These are phyloP conservation scores for Coffea humblotiana DNA, from an alignment of 305 asterid genomes.

Conservation along the genomic window DNA sequence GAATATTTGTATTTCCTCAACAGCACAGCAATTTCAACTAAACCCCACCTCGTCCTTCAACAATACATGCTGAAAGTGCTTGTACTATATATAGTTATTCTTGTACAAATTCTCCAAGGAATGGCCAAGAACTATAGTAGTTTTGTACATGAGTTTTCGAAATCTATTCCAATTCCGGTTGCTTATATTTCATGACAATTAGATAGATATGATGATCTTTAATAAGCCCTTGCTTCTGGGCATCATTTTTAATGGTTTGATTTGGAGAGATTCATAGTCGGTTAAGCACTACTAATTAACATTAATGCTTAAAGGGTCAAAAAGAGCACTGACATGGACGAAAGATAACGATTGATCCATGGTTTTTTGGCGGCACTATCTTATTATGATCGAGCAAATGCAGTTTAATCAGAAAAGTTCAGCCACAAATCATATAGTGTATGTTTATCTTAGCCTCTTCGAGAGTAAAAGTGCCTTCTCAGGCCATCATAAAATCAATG, in stretches of 20 bases:
- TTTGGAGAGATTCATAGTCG: neutral
- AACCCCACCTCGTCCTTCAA: neutral
- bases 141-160: neutral
- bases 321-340: neutral
- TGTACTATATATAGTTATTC: neutral
- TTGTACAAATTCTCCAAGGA: neutral
- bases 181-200: neutral
- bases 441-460: slow-evolving; percentile 3
- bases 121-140: neutral
- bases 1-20: neutral
- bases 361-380: slow-evolving; percentile 12
- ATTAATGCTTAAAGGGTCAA: slow-evolving; percentile 1
- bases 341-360: neutral
- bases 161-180: neutral
- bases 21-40: neutral
- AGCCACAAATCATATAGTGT: neutral
- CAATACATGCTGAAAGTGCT: neutral
- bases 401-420: neutral
- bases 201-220: neutral
- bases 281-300: slow-evolving; percentile 3
- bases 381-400: slow-evolving; percentile 6
- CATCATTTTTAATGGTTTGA: slow-evolving; percentile 4
- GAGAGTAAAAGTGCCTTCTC: neutral
- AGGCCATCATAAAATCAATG: neutral
- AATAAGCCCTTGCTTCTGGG: neutral